Base-by-base conservation (phyloP, 2,329 filamentous ascomycete species). In the Colletotrichum sublineola region DNA sequence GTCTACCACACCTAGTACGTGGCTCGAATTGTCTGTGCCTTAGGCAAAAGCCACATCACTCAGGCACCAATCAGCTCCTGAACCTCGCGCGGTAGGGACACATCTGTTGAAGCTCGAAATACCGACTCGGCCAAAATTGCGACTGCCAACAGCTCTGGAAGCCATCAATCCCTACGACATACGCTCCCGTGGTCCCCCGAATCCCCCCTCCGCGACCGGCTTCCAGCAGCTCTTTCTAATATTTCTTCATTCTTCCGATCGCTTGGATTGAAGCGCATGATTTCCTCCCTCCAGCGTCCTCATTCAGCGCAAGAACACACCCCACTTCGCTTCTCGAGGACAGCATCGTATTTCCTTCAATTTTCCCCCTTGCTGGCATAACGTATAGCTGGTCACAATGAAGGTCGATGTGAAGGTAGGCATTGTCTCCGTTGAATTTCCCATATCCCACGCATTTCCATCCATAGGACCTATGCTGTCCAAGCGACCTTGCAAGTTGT, bases 81-180 rank as follows among this genome's bases (percentile, higher is more conserved):
- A 71, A 64, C 67, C 73, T 63, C n/a, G 61, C 57, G 64, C 65
- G 67, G 70, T 73, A 71, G 66, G 73, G 73, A 74, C 73, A 74
- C 73, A 74, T 74, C 73, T 73, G 68, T 74, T 68, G 67, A 74
- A 74, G 73, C 73, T 74, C 71, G 63, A 71, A 72, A 74, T 69
- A 65, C 70, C 60, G 70, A 64, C 46, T 61, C 60, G 56, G 67
- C 64, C 71, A 74, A 72, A 74, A 74, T 74, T 74, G 60, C 62
- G 73, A 55, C 73, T 48, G 61, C 62, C 71, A 57, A 63, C 55
- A 74, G 71, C 73, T 74, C 73, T 74, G 73, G 73, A 74, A 74
- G 71, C 73, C 71, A 74, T 57, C 73, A 66, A 73, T 73, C 62
- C 62, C 50, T 57, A 71, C 67, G 63, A 74, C 71, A 60, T 61